A percentile compares a stretch with the other conserved stretches of the same genome.
These are phyloP conservation scores for Globisporangium cederbergense DNA, from an alignment of 352 stramenopile genomes.

Conservation along the genomic window DNA sequence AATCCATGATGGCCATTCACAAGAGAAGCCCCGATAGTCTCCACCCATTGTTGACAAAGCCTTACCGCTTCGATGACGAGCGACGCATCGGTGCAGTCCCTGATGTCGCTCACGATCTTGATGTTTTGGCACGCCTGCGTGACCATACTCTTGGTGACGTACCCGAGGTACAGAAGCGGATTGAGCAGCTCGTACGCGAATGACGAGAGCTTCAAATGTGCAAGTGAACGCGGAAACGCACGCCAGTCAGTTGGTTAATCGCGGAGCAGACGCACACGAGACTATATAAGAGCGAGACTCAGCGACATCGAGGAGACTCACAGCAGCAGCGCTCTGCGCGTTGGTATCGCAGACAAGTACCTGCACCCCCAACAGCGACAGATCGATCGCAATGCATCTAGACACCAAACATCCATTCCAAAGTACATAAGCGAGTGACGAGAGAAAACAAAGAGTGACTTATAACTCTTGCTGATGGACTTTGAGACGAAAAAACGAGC, in stretches of 20 bases:
- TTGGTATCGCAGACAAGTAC: conserved; percentile 65
- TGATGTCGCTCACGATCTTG: conserved; percentile 38
- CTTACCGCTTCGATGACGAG: conserved; percentile 67
- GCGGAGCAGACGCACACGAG: background rate
- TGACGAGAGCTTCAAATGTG: conserved; percentile 33
- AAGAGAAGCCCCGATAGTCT: too few relatives aligned
- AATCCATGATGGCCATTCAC: background rate
- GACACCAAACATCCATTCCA: background rate
- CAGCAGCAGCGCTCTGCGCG: conserved; percentile 29
- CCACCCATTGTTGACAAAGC: background rate
- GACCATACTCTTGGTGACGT: conserved; percentile 77
- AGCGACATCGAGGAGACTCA: background rate
- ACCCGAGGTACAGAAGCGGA: conserved; percentile 66
- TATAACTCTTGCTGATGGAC: background rate
- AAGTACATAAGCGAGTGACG: background rate
- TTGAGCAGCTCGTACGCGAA: conserved; percentile 67
- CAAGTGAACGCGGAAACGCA: background rate
- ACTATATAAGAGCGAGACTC: too few relatives aligned
- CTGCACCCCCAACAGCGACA: conserved; percentile 55
- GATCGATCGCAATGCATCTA: conserved; percentile 62
- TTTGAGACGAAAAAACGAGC: too few relatives aligned
- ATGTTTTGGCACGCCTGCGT: conserved; percentile 54
- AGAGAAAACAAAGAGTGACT: background rate
- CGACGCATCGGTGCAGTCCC: conserved; percentile 37
- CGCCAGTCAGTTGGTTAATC: background rate